These are phyloP conservation scores for Pseudogymnoascus sp. DNA, from an alignment of 2,329 filamentous ascomycete species.

Conservation along the genomic window DNA sequence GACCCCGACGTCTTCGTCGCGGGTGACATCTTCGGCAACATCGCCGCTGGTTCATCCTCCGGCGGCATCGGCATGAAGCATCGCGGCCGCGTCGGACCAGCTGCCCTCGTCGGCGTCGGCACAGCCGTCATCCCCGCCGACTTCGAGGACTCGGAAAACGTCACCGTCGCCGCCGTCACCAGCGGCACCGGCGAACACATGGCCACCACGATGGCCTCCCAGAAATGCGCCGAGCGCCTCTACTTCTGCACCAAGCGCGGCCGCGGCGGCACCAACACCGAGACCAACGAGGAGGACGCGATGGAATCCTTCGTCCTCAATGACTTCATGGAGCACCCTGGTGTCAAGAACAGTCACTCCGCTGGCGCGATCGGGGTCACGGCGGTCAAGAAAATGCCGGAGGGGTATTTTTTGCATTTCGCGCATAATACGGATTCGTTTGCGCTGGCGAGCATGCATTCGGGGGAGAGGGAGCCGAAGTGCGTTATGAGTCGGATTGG, in stretches of 20 bases:
- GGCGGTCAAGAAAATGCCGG: slow-evolving; percentile 74
- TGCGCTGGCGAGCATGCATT: slow-evolving; percentile 83
- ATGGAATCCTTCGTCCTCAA: slow-evolving; percentile 70
- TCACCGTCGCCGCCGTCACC: slow-evolving; percentile 75
- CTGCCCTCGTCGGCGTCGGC: slow-evolving; percentile 85
- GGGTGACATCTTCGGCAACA: slow-evolving; percentile 76
- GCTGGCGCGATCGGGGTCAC: slow-evolving; percentile 87
- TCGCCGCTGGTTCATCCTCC: slow-evolving; percentile 92
- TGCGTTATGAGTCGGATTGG: slow-evolving; percentile 77
- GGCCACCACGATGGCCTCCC: slow-evolving; percentile 88
- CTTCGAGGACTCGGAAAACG: slow-evolving; percentile 59
- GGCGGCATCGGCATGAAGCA: slow-evolving; percentile 99
- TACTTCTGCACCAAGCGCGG: slow-evolving; percentile 62
- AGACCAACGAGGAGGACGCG: slow-evolving; percentile 69
- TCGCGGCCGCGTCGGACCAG: slow-evolving; percentile 81
- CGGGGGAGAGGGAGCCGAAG: slow-evolving; percentile 64
- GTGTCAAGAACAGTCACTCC: slow-evolving; percentile 72
- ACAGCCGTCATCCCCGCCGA: slow-evolving; percentile 80
- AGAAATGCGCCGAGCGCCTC: slow-evolving; percentile 77
- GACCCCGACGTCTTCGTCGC: slow-evolving; percentile 97
- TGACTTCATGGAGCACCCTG: slow-evolving; percentile 92
- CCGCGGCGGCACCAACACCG: slow-evolving; percentile 53
- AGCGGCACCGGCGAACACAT: slow-evolving; percentile 98
- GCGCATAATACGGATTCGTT: slow-evolving; percentile 91
- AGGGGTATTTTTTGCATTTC: slow-evolving; percentile 81